Conservation (phyloP, 257 asterid species). For the Cruciata laevipes region DNA sequence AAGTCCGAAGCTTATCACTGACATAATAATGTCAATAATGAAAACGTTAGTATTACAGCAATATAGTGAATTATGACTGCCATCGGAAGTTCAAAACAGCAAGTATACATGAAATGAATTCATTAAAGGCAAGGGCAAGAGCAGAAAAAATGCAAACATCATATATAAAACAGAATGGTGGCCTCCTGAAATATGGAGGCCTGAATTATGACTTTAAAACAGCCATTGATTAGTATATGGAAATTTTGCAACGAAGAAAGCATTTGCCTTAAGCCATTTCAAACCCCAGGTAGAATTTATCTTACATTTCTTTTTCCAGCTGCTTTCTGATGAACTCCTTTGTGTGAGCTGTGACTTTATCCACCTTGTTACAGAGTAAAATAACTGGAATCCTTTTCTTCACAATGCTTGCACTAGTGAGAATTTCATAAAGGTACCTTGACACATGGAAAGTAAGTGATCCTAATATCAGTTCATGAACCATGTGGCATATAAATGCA, state of each 20-base stretch:
- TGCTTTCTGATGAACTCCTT: slow-evolving; percentile 75
- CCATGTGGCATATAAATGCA: not conserved
- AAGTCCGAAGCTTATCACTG: slow-evolving; percentile 71
- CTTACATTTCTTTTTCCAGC: slow-evolving; percentile 48
- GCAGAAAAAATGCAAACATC: not conserved
- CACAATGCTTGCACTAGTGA: slow-evolving; percentile 66
- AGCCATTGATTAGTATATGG: too few species aligned
- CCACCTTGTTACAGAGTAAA: slow-evolving; percentile 88
- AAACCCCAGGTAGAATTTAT: not conserved
- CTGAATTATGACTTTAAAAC: not conserved
- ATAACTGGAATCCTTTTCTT: slow-evolving; percentile 63
- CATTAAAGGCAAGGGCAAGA: not conserved
- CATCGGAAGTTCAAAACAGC: not conserved
- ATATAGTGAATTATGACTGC: not conserved
- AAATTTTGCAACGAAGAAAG: not conserved
- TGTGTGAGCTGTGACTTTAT: slow-evolving; percentile 78
- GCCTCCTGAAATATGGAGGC: not conserved
- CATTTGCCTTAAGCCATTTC: not conserved
- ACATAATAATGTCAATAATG: not conserved
- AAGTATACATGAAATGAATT: not conserved
- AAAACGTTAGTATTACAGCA: not conserved
- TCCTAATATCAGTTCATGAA: slow-evolving; percentile 2
- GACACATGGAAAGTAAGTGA: slow-evolving; percentile 10
- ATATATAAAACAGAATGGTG: not conserved
- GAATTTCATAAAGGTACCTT: slow-evolving; percentile 75